A percentile compares a stretch with the other conserved stretches of the same genome.
phyloP scores from a whole-genome alignment of 352 stramenopile species.

The Globisporangium polare region DNA sequence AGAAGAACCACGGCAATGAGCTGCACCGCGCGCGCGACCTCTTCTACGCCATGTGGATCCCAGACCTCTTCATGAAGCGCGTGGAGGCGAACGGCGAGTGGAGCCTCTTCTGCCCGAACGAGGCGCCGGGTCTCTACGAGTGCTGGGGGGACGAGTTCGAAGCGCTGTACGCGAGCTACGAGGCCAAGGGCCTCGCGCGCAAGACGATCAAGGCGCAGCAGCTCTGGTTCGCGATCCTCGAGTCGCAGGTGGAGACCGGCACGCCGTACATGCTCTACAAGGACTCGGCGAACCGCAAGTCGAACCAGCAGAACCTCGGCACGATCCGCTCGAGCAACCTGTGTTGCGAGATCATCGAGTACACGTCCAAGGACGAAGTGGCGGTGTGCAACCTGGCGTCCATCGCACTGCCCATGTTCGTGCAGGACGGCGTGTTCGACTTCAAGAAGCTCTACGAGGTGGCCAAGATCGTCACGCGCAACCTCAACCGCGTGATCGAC shows the following conservation, averaged over 20 bases:
- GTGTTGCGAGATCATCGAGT: constrained; percentile 99
- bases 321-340: constrained; percentile 99
- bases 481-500: constrained; percentile 99
- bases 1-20: constrained; percentile 99
- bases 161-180: constrained; percentile 95
- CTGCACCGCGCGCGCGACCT: constrained; percentile 95
- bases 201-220: constrained; percentile 97
- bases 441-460: constrained; percentile 95
- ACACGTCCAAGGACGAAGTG: constrained; percentile 96
- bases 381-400: constrained; percentile 99
- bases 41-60: constrained; percentile 99
- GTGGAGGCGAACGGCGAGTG: constrained; percentile 97
- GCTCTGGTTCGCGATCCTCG: constrained; percentile 98
- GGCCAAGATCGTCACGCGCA: constrained; percentile 95
- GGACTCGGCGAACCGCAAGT: constrained; percentile 98
- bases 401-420: constrained; percentile 96
- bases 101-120: constrained; percentile 99
- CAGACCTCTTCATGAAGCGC: constrained; percentile 99
- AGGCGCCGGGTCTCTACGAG: constrained; percentile 93
- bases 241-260: constrained; percentile 98
- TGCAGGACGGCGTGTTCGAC: constrained; percentile 89
- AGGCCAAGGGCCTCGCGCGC: constrained; percentile 92
- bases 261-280: constrained; percentile 99
- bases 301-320: constrained; percentile 99
- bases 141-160: constrained; percentile 95